A percentile compares a stretch with the other conserved stretches of the same genome.
phyloP scores from a whole-genome alignment of 1,139 yeast genomes.

The Magnusiomyces magnusii region DNA sequence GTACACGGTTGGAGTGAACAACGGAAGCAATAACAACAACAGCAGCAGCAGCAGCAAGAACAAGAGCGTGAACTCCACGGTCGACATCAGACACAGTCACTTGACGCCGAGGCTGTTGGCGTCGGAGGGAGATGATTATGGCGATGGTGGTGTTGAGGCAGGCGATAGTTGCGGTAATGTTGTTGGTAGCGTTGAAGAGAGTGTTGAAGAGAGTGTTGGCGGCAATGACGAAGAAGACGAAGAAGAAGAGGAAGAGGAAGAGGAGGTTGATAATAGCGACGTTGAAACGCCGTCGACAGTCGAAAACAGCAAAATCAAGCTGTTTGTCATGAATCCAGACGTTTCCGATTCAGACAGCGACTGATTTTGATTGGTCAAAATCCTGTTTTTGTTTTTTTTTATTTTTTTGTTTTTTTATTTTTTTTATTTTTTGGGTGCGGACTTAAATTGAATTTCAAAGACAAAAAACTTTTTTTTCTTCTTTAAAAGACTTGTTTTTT shows the following conservation, averaged over 20 bases:
- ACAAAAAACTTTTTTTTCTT: not conserved
- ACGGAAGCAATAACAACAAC: not conserved
- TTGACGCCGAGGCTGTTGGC: slow-evolving; percentile 68
- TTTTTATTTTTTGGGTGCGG: too few relatives aligned
- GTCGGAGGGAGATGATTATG: too few relatives aligned
- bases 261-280: too few relatives aligned
- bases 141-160: slow-evolving; percentile 55
- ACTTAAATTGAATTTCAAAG: not conserved
- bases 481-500: too few relatives aligned
- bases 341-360: slow-evolving; percentile 11
- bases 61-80: not conserved
- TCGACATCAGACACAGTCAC: slow-evolving; percentile 57
- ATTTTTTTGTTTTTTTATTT: not conserved
- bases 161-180: not conserved
- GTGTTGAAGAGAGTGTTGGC: not conserved
- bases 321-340: slow-evolving; percentile 72
- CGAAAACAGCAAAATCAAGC: slow-evolving; percentile 40
- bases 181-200: too few relatives aligned
- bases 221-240: not conserved
- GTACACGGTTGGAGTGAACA: not conserved
- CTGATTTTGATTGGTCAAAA: too few relatives aligned
- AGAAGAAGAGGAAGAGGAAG: too few relatives aligned
- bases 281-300: slow-evolving; percentile 33
- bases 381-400: too few relatives aligned
- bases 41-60: not conserved